These are phyloP conservation scores for Aspergillus vadensis DNA, from an alignment of 2,329 filamentous ascomycete genomes.

Conservation along the genomic window DNA sequence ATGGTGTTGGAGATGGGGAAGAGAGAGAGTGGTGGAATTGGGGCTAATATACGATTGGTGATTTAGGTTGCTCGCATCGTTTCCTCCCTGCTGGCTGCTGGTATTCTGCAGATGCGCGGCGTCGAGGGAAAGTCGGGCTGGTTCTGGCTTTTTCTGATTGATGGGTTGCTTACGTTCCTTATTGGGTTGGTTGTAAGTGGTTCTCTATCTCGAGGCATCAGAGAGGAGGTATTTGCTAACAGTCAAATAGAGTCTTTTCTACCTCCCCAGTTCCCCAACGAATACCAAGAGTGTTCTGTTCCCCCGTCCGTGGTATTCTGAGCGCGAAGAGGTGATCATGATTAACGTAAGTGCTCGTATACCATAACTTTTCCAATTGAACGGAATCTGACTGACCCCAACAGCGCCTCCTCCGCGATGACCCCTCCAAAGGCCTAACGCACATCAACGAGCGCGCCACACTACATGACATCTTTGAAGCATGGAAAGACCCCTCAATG, in stretches of 20 bases:
- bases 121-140: conserved; percentile 46
- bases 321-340: conserved; percentile 34
- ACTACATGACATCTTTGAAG: conserved; percentile 46
- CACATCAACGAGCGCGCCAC: conserved; percentile 49
- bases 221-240: not conserved
- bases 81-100: conserved; percentile 42
- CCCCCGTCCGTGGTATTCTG: conserved; percentile 29
- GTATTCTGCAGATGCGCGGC: conserved; percentile 47
- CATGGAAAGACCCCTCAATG: conserved; percentile 51
- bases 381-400: not conserved
- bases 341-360: conserved; percentile 25
- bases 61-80: conserved; percentile 35
- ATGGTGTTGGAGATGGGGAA: too few relatives aligned
- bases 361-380: too few relatives aligned
- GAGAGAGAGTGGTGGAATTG: too few relatives aligned
- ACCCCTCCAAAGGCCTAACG: conserved; percentile 56
- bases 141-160: conserved; percentile 47
- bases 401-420: conserved; percentile 55
- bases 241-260: conserved; percentile 26
- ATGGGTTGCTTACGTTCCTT: conserved; percentile 47
- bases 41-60: too few relatives aligned
- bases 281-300: conserved; percentile 28
- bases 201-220: conserved; percentile 15
- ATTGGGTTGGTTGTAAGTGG: conserved; percentile 41
- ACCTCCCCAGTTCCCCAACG: conserved; percentile 32